phyloP scores from a whole-genome alignment of 768 basidiomycete species.

The Lentinula detonsa region DNA sequence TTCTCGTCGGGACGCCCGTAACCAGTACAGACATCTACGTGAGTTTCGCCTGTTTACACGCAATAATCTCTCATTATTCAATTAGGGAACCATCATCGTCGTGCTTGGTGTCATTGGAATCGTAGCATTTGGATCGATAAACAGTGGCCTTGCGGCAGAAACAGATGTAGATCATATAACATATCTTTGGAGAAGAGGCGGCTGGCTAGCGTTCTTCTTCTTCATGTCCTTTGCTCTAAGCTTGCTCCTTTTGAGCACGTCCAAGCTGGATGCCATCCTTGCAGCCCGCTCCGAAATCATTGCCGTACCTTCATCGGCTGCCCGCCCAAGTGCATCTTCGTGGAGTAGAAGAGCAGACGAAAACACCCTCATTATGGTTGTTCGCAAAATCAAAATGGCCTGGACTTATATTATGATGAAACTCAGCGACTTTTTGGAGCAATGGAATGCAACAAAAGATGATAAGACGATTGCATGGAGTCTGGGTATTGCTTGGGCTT shows the following conservation, averaged over 20 bases:
- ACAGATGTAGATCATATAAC: conserved; percentile 74
- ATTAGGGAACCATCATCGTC: conserved; percentile 76
- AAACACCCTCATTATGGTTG: conserved; percentile 9
- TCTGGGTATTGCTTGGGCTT: conserved; percentile 91
- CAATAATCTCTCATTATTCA: neutral
- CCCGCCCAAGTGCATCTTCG: conserved; percentile 12
- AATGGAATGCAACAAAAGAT: conserved; percentile 71
- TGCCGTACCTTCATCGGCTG: conserved; percentile 47
- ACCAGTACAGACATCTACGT: conserved; percentile 81
- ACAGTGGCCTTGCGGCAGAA: conserved; percentile 69
- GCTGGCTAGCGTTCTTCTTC: conserved; percentile 92
- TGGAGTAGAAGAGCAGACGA: neutral
- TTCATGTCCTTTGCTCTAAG: conserved; percentile 66
- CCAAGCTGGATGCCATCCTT: conserved; percentile 70
- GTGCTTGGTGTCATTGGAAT: conserved; percentile 84
- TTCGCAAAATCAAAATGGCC: conserved; percentile 26
- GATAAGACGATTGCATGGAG: conserved; percentile 88
- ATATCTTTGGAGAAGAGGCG: conserved; percentile 75
- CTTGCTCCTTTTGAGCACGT: conserved; percentile 60
- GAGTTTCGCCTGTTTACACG: neutral
- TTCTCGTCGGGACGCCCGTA: conserved; percentile 81
- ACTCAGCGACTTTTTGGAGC: conserved; percentile 60
- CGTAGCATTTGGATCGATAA: conserved; percentile 81
- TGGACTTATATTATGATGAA: conserved; percentile 46
- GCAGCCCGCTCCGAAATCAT: conserved; percentile 63